A percentile compares a stretch with the other conserved stretches of the same genome.
These are phyloP conservation scores for Schizonepeta tenuifolia DNA, from an alignment of 257 asterid species.

Conservation along the genomic window DNA sequence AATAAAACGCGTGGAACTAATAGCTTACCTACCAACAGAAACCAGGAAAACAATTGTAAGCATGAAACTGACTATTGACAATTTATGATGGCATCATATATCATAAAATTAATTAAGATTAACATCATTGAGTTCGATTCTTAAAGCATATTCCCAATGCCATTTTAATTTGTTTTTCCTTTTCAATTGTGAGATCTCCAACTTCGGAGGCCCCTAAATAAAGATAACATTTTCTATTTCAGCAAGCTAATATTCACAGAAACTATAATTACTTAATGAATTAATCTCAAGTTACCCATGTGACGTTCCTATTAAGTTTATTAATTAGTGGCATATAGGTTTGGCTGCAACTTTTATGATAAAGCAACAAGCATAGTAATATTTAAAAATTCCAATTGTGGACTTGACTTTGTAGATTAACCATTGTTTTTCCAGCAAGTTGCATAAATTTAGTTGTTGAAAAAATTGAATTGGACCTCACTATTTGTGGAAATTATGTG, in stretches of 20 bases:
- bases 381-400: conserved; percentile 17
- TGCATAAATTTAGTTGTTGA: conserved; percentile 25
- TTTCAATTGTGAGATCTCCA: conserved; percentile 1
- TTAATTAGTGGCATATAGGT: conserved; percentile 12
- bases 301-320: conserved; percentile 24
- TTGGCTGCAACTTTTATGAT: conserved; percentile 33
- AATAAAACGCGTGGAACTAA: not conserved
- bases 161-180: not conserved
- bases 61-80: conserved; percentile 13
- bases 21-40: conserved; percentile 34
- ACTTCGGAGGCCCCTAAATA: conserved; percentile 24
- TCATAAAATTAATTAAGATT: conserved; percentile 15
- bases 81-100: conserved; percentile 14
- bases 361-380: conserved; percentile 20
- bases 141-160: conserved; percentile 37
- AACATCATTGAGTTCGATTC: conserved; percentile 21
- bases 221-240: not conserved
- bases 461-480: conserved; percentile 8
- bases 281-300: conserved; percentile 34
- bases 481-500: conserved; percentile 12
- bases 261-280: conserved; percentile 13
- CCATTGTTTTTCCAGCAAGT: conserved; percentile 26
- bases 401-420: conserved; percentile 26
- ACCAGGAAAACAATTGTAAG: not conserved
- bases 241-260: conserved; percentile 25